phyloP scores from a whole-genome alignment of 176 grass and related monocot genomes.

The Pontederia paniculata region DNA sequence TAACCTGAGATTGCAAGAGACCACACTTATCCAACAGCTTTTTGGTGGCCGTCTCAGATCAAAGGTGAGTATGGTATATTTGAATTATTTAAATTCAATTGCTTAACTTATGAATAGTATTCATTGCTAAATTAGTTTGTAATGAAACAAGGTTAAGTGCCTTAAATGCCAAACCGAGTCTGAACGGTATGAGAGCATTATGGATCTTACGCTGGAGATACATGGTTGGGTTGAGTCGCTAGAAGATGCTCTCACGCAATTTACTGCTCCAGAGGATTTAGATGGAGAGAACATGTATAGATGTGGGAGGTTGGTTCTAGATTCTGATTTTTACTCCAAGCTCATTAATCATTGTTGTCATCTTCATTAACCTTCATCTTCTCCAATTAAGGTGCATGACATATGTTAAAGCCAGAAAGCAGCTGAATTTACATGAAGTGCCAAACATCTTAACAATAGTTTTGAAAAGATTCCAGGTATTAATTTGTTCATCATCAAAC shows the following conservation, averaged over 20 bases:
- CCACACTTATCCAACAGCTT: conserved; percentile 87
- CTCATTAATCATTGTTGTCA: background rate
- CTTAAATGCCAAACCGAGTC: conserved; percentile 86
- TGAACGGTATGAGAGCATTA: conserved; percentile 95
- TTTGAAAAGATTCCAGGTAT: conserved; percentile 91
- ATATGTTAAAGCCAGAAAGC: conserved; percentile 91
- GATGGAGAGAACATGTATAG: conserved; percentile 98
- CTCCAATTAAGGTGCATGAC: conserved; percentile 45
- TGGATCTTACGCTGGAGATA: conserved; percentile 98
- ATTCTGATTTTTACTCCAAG: background rate
- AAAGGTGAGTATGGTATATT: conserved; percentile 38
- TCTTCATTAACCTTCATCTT: conserved; percentile 14
- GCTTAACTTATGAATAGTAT: background rate
- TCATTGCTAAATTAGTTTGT: background rate
- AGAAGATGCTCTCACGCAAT: conserved; percentile 92
- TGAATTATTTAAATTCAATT: background rate
- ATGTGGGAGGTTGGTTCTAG: conserved; percentile 60
- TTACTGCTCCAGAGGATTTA: conserved; percentile 90
- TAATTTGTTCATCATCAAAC: background rate
- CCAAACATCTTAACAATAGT: conserved; percentile 95
- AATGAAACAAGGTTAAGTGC: conserved; percentile 71
- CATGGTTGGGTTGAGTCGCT: conserved; percentile 92
- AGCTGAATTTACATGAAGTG: conserved; percentile 85
- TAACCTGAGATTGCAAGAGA: conserved; percentile 74
- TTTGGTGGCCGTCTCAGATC: conserved; percentile 92